Evolutionary conservation across 78 protist species (phyloP), one percentile per base, ranked within the genome.

Genomic region (Monocercomonoides exilis): DNA sequence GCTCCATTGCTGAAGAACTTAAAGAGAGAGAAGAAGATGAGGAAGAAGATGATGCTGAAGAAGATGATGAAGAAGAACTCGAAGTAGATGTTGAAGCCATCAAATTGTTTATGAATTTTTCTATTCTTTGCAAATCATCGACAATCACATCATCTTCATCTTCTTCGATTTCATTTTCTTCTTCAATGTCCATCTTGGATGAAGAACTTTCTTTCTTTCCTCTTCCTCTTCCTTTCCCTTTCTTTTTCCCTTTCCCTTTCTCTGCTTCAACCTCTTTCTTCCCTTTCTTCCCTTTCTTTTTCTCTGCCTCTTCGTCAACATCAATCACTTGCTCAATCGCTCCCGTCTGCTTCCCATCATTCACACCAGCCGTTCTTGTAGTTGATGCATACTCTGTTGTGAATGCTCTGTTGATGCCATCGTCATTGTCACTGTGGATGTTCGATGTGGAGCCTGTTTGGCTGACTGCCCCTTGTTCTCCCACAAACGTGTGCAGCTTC

Each of bases 401-500:
- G 43, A 88, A 33, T 36, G 85, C 6, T 3, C 45, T 46, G 3
- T 44, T 3, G 43, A 70, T 77, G n/a, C n/a, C 34, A 35, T 29
- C 46, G 11, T 4, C 91, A 34, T 33, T 2, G 3, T 29, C 89
- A 88, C 34, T 90, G 80, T 21, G 70, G 70, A 54, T 54, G 70
- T 54, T 21, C 70, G 11, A 21, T 11, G 38, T 11, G 21, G 70
- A 29, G 38, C 21, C 70, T 21, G 38, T 54, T 21, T 54, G 11
- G 38, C 38, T 29, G n/a, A n/a, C n/a, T n/a, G n/a, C n/a, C n/a
- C n/a, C n/a, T n/a, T n/a, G n/a, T n/a, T n/a, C n/a, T n/a, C n/a
- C n/a, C n/a, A n/a, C n/a, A n/a, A n/a, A n/a, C n/a, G n/a, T n/a
- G 85, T 97, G 98, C 94, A 92, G 91, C 32, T 91, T 80, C 21